Conservation (phyloP, 345 rosid genomes). For the Noccaea caerulescens region DNA sequence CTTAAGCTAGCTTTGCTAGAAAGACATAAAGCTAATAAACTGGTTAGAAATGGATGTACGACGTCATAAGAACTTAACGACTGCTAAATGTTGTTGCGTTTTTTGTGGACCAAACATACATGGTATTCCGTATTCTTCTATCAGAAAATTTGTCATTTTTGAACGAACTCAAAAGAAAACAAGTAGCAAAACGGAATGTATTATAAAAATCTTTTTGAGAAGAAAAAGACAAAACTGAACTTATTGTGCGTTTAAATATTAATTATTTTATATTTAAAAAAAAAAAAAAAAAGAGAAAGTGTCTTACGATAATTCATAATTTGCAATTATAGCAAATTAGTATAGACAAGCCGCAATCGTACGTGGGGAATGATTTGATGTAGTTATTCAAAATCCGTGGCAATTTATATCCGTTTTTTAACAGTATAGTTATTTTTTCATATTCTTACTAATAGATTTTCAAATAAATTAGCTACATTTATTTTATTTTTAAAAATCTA, state of each 20-base stretch:
- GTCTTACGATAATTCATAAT: conserved; percentile 1
- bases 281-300: not conserved
- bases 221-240: conserved; percentile 34
- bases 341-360: conserved; percentile 14
- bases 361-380: conserved; percentile 43
- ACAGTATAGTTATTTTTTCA: too few species aligned
- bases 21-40: not conserved
- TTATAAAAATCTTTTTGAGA: not conserved
- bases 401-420: not conserved
- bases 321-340: conserved; percentile 36
- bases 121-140: not conserved
- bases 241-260: conserved; percentile 4
- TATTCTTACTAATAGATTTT: too few species aligned
- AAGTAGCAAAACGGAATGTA: conserved; percentile 13
- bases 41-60: not conserved
- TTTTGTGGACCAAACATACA: conserved; percentile 6
- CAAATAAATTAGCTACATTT: too few species aligned
- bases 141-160: not conserved
- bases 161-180: too few species aligned
- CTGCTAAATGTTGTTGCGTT: not conserved
- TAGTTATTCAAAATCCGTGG: conserved; percentile 27
- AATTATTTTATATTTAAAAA: not conserved
- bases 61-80: not conserved
- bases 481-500: too few species aligned
- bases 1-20: not conserved